These are phyloP conservation scores for Cyclostephanos tholiformis DNA, from an alignment of 108 stramenopile genomes.

Conservation along the genomic window DNA sequence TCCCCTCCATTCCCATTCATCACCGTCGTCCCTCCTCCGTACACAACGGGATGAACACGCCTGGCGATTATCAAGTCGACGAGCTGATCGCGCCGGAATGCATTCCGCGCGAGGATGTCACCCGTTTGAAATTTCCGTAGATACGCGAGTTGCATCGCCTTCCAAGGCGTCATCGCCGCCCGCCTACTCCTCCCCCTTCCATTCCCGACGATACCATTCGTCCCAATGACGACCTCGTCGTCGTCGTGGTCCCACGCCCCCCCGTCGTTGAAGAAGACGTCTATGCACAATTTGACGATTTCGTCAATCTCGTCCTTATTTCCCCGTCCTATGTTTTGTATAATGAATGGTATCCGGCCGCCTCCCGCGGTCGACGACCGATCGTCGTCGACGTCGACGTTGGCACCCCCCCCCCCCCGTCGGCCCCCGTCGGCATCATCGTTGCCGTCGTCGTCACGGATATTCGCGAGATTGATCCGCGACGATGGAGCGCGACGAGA, in stretches of 20 bases:
- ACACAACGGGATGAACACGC: constrained; percentile 45
- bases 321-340: constrained; percentile 53
- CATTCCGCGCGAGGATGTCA: constrained; percentile 33
- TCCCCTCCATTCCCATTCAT: not conserved
- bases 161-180: constrained; percentile 20
- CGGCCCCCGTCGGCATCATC: too few relatives aligned
- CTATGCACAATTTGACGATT: constrained; percentile 62
- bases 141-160: constrained; percentile 44
- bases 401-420: too few relatives aligned
- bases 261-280: constrained; percentile 76
- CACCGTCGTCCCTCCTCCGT: not conserved
- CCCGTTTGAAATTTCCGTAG: constrained; percentile 46
- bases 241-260: constrained; percentile 10
- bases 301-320: constrained; percentile 48
- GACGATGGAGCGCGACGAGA: too few relatives aligned
- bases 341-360: constrained; percentile 43
- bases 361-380: constrained; percentile 3
- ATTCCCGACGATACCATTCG: not conserved
- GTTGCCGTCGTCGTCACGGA: too few relatives aligned
- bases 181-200: too few relatives aligned
- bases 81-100: constrained; percentile 39
- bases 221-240: not conserved
- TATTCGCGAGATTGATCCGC: too few relatives aligned
- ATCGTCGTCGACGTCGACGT: too few relatives aligned
- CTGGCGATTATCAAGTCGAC: constrained; percentile 64